Evolutionary conservation across 108 stramenopile species (phyloP), one percentile per base, ranked within the genome.

Genomic region (Nannochloropsis gaditana): DNA sequence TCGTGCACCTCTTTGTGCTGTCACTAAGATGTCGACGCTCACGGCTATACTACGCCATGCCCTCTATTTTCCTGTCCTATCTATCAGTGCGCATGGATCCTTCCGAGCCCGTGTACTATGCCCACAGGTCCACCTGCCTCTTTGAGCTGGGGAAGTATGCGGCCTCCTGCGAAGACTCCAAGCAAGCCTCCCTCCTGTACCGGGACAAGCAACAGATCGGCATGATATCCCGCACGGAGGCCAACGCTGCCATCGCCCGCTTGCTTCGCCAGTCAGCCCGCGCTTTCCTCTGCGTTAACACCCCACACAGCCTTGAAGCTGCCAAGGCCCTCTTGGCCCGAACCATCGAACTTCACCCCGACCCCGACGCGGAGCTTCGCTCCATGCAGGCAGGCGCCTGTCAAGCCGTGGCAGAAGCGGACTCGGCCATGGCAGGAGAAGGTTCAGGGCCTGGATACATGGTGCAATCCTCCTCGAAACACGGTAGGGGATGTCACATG

Each of bases 141-240:
- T 73, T 73, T n/a, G 59, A 73, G n/a, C 59, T 73, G 3, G 59
- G 59, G 6, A 73, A 73, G 59, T 73, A 73, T n/a, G n/a, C 59
- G 19, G 59, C 59, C 4, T 73, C 59, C 59, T 73, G 59, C 59
- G 59, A 73, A 73, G 59, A 73, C 59, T 73, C 59, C 0, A 73
- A 73, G 59, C 59, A 73, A 73, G 59, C 59, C 59, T n/a, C 19
- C 59, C 59, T 73, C n/a, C 59, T 73, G 15, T 73, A 73, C 59
- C 59, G 59, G 19, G 59, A 73, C 59, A 73, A 73, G 59, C 59
- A 73, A 73, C 59, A 73, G n/a, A 73, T 73, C 59, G 59, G 59
- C 59, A 73, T 73, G 59, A 73, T 73, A 6, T 73, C 59, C 59
- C 59, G 59, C 59, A 2, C 59, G 59, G 59, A 73, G 6, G 59